Conservation (phyloP, 2,329 filamentous ascomycete species). For the Nigrograna mackinnonii region DNA sequence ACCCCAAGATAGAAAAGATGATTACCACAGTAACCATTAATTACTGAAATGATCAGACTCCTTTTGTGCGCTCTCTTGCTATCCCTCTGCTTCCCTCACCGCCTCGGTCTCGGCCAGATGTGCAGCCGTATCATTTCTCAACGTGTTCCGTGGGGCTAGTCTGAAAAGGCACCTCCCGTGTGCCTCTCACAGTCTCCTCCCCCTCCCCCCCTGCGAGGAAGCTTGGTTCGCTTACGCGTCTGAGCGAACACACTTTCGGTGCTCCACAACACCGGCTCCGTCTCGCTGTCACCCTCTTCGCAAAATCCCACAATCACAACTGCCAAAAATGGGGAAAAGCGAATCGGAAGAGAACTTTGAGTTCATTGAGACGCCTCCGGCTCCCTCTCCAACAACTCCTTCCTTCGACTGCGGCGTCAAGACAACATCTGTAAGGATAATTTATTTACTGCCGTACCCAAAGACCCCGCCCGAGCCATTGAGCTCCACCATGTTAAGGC, state of each 20-base stretch:
- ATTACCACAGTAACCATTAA: too few relatives aligned
- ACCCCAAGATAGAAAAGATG: too few relatives aligned
- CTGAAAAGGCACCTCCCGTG: too few relatives aligned
- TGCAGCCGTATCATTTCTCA: too few relatives aligned
- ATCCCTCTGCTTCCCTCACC: neutral
- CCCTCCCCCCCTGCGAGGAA: too few relatives aligned
- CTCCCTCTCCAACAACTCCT: constrained; percentile 54
- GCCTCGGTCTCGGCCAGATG: constrained; percentile 4
- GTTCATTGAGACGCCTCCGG: constrained; percentile 67
- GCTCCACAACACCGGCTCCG: constrained; percentile 20
- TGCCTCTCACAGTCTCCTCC: too few relatives aligned
- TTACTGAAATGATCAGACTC: too few relatives aligned
- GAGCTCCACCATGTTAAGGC: constrained; percentile 19
- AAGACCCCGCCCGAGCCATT: constrained; percentile 33
- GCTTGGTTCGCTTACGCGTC: constrained; percentile 24
- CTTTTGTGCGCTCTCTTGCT: too few relatives aligned
- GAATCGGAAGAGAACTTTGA: constrained; percentile 62
- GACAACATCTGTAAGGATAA: constrained; percentile 60
- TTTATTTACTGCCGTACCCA: constrained; percentile 10
- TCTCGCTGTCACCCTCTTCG: constrained; percentile 18
- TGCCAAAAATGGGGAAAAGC: constrained; percentile 35
- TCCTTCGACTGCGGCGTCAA: constrained; percentile 62
- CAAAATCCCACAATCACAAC: constrained; percentile 33
- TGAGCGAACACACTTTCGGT: constrained; percentile 27
- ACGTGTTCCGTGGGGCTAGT: too few relatives aligned